Conservation (phyloP, 116 monocot genomes). For the Thalassia testudinum region DNA sequence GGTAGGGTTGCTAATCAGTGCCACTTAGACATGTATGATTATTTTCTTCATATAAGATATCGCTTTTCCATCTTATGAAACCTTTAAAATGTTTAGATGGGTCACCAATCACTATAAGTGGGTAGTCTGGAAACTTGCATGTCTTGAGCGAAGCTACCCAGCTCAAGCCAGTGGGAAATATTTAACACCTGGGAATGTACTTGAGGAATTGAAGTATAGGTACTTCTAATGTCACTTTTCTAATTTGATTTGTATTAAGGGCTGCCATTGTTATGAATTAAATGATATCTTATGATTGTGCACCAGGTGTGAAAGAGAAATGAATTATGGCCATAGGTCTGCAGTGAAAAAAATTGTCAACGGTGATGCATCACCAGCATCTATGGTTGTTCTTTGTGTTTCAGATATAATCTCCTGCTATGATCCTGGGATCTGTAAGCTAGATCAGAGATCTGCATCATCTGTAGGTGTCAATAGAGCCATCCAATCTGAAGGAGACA, state of each 20-base stretch:
- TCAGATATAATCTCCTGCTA: conserved; percentile 33
- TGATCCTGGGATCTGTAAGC: conserved; percentile 6
- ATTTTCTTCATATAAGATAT: too few relatives aligned
- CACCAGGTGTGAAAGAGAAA: conserved; percentile 80
- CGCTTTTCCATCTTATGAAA: too few relatives aligned
- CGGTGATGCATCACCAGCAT: conserved; percentile 76
- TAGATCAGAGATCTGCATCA: conserved; percentile 10
- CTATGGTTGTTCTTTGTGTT: conserved; percentile 71
- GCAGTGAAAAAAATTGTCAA: conserved; percentile 71
- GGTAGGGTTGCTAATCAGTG: too few relatives aligned
- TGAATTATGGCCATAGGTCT: conserved; percentile 73
- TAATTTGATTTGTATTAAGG: not conserved
- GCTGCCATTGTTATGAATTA: not conserved
- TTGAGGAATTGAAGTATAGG: conserved; percentile 92
- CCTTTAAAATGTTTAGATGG: conserved; percentile 36
- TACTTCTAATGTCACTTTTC: not conserved
- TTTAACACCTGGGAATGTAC: conserved; percentile 60
- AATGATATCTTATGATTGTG: conserved; percentile 1
- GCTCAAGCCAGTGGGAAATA: conserved; percentile 31
- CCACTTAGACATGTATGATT: too few relatives aligned
- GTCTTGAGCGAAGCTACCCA: conserved; percentile 71
- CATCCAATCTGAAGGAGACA: conserved; percentile 1
- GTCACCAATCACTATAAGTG: conserved; percentile 87
- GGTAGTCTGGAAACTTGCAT: conserved; percentile 96
- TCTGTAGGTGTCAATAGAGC: conserved; percentile 8